phyloP scores from a whole-genome alignment of 2,329 filamentous ascomycete genomes.

The Leptographium lundbergii region DNA sequence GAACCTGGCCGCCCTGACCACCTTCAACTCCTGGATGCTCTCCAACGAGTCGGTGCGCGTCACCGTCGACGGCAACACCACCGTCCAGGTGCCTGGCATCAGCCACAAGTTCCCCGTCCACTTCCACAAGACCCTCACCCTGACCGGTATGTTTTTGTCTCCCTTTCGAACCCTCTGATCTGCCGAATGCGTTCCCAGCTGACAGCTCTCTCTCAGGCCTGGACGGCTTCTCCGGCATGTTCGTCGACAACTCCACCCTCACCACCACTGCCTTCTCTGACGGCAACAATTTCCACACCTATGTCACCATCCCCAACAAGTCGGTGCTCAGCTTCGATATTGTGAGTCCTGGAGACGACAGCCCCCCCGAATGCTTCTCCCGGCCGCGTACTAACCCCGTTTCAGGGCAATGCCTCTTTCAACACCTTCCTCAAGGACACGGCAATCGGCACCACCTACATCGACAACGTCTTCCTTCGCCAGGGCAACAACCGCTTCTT shows the following conservation, averaged over 20 bases:
- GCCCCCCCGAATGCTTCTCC: neutral
- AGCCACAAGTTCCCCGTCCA: conserved; percentile 33
- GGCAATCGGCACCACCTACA: conserved; percentile 40
- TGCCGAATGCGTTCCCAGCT: neutral
- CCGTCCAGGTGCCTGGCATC: conserved; percentile 37
- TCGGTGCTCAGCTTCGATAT: conserved; percentile 53
- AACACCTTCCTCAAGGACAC: conserved; percentile 39
- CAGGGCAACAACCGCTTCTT: conserved; percentile 46
- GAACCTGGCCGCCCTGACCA: conserved; percentile 34
- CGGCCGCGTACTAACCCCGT: neutral
- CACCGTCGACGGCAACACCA: conserved; percentile 37
- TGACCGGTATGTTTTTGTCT: conserved; percentile 24
- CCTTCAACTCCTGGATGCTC: conserved; percentile 43
- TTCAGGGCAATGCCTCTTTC: conserved; percentile 50
- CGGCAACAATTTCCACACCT: conserved; percentile 49
- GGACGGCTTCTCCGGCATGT: conserved; percentile 43
- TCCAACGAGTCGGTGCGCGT: conserved; percentile 36
- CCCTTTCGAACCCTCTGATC: neutral
- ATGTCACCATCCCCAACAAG: conserved; percentile 48
- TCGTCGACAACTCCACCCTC: conserved; percentile 37
- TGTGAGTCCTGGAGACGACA: conserved; percentile 25
- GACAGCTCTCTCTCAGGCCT: conserved; percentile 21
- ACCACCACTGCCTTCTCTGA: conserved; percentile 24
- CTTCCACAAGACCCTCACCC: conserved; percentile 42
- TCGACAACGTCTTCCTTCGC: conserved; percentile 43